Conservation (phyloP, 306 rosid genomes). For the Trifolium fragiferum region DNA sequence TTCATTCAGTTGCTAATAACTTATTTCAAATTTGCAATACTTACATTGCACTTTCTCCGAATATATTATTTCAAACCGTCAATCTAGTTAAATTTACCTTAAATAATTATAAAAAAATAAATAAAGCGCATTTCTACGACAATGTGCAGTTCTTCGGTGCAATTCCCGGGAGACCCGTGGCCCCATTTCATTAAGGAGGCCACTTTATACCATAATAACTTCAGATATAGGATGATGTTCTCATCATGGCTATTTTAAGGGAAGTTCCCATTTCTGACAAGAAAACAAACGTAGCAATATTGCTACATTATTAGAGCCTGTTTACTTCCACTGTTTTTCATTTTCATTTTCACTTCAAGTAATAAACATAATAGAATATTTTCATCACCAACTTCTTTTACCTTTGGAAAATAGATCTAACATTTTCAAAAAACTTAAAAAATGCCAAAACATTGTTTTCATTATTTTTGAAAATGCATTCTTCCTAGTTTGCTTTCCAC, state of each 20-base stretch:
- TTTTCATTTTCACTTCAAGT: too few relatives aligned
- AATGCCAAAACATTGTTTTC: neutral
- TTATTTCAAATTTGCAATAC: neutral
- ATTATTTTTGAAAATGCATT: neutral
- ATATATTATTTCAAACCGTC: neutral
- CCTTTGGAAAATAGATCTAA: neutral
- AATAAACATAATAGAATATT: too few relatives aligned
- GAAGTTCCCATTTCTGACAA: slow-evolving; percentile 1
- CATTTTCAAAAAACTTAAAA: neutral
- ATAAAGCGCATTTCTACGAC: neutral
- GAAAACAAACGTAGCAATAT: neutral
- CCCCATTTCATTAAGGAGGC: neutral
- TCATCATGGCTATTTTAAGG: neutral
- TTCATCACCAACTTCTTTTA: neutral
- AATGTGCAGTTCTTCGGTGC: slow-evolving; percentile 5
- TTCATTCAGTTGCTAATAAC: neutral
- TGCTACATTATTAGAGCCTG: neutral
- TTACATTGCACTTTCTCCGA: neutral
- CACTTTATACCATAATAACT: neutral
- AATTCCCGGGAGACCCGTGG: neutral
- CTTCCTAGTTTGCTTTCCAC: neutral
- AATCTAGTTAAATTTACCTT: neutral
- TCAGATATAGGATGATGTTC: slow-evolving; percentile 3
- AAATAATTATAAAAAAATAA: neutral
- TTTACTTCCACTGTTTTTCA: neutral